phyloP scores from a whole-genome alignment of 192 early-diverging fungal species.

The Coemansia sp. region DNA sequence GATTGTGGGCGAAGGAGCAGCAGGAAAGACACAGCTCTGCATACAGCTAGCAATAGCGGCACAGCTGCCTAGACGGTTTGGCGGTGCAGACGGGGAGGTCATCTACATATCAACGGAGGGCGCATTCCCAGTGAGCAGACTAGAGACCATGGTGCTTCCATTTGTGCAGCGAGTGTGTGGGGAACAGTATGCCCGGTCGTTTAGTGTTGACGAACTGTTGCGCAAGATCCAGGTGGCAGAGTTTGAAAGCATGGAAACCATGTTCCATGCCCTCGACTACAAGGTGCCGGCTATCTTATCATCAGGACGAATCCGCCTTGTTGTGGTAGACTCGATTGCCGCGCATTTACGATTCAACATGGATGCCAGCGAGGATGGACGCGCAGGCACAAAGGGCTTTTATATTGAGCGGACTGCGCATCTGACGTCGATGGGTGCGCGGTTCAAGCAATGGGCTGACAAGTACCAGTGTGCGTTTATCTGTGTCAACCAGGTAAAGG shows the following conservation, averaged over 20 bases:
- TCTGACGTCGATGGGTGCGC: constrained; percentile 62
- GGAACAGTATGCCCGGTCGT: constrained; percentile 7
- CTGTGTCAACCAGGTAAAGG: constrained; percentile 81
- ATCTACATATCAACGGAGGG: constrained; percentile 76
- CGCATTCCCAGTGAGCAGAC: constrained; percentile 63
- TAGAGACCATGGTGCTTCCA: constrained; percentile 55
- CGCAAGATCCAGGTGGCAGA: constrained; percentile 68
- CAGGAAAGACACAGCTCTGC: constrained; percentile 86
- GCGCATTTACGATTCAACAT: constrained; percentile 60
- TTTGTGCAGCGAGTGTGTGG: constrained; percentile 21
- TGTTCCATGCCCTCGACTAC: constrained; percentile 71
- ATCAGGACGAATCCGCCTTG: constrained; percentile 59
- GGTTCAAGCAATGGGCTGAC: constrained; percentile 64
- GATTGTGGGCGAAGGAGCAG: constrained; percentile 73
- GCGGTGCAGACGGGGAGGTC: constrained; percentile 62
- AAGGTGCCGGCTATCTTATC: constrained; percentile 67
- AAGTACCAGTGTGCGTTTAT: constrained; percentile 68
- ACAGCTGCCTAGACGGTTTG: constrained; percentile 60
- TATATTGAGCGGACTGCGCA: constrained; percentile 52
- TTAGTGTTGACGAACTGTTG: constrained; percentile 19
- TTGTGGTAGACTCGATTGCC: constrained; percentile 87
- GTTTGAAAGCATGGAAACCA: constrained; percentile 67
- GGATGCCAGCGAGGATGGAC: constrained; percentile 9
- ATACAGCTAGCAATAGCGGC: constrained; percentile 76
- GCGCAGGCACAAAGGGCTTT: constrained; percentile 4